Evolutionary conservation across 768 basidiomycete species (phyloP).

Genomic region (Stropharia rugosoannulata): DNA sequence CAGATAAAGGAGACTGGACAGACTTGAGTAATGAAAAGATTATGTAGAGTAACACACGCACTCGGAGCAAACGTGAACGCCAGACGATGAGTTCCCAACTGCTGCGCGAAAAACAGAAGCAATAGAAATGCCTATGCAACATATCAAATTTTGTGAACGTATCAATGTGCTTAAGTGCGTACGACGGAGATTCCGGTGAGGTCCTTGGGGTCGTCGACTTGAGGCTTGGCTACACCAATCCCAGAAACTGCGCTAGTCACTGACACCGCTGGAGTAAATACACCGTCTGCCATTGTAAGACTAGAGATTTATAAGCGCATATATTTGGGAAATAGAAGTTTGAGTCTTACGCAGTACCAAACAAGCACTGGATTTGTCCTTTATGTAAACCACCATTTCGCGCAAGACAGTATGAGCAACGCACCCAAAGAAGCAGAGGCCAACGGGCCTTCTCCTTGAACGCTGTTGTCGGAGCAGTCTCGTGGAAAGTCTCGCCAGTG

Average conservation of each 20-base stretch:
- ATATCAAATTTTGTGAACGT: neutral
- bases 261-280: conserved; percentile 69
- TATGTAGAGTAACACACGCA: conserved; percentile 19
- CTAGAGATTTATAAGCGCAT: conserved; percentile 19
- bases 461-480: conserved; percentile 13
- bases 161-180: conserved; percentile 11
- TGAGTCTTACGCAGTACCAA: conserved; percentile 50
- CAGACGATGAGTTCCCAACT: conserved; percentile 56
- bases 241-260: conserved; percentile 68
- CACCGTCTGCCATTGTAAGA: conserved; percentile 66
- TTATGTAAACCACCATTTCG: neutral
- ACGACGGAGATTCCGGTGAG: conserved; percentile 63
- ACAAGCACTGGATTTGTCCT: conserved; percentile 41
- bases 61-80: conserved; percentile 54
- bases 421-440: conserved; percentile 57
- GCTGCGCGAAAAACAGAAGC: conserved; percentile 56
- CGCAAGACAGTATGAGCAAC: conserved; percentile 8
- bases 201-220: conserved; percentile 31
- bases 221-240: conserved; percentile 60
- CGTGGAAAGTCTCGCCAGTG: conserved; percentile 42
- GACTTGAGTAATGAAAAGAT: neutral
- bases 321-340: neutral
- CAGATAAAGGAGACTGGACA: conserved; percentile 51
- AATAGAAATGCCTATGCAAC: conserved; percentile 47
- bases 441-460: conserved; percentile 37